Percentiles rank a stretch among this genome's conserved stretches.
phyloP scores from a whole-genome alignment of 2,329 filamentous ascomycete genomes.

The Escovopsis weberi region DNA sequence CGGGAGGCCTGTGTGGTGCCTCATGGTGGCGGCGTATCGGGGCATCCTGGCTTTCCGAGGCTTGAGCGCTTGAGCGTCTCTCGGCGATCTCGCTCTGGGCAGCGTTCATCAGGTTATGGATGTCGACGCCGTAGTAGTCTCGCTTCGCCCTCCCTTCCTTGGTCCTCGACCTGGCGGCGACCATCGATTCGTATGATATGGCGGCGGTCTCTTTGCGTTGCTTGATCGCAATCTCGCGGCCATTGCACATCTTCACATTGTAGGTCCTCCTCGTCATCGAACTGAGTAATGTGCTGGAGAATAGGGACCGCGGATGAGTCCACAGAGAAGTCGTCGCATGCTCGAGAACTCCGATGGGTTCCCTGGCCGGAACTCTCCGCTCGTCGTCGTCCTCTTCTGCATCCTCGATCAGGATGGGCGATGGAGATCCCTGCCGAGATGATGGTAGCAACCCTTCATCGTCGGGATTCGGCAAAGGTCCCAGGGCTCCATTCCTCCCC shows the following conservation, averaged over 20 bases:
- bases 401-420: conserved; percentile 1
- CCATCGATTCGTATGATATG: conserved; percentile 49
- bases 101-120: conserved; percentile 66
- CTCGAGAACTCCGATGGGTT: background rate
- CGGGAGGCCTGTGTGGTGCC: conserved; percentile 4
- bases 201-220: conserved; percentile 32
- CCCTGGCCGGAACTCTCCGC: background rate
- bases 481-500: background rate
- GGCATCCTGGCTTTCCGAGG: conserved; percentile 8
- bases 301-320: conserved; percentile 12
- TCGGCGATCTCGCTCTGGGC: conserved; percentile 45
- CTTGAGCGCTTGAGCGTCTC: conserved; percentile 10
- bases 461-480: background rate
- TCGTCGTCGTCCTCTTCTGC: background rate
- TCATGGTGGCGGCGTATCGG: conserved; percentile 28
- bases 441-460: background rate
- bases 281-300: conserved; percentile 14
- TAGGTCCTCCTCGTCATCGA: conserved; percentile 17
- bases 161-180: conserved; percentile 51
- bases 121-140: conserved; percentile 85
- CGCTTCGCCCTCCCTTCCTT: conserved; percentile 54
- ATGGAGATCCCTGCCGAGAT: no score
- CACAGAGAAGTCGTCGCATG: conserved; percentile 3
- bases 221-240: conserved; percentile 40
- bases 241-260: conserved; percentile 39